Conservation (phyloP, 78 protist species). For the Cavenderia fasciculata region DNA sequence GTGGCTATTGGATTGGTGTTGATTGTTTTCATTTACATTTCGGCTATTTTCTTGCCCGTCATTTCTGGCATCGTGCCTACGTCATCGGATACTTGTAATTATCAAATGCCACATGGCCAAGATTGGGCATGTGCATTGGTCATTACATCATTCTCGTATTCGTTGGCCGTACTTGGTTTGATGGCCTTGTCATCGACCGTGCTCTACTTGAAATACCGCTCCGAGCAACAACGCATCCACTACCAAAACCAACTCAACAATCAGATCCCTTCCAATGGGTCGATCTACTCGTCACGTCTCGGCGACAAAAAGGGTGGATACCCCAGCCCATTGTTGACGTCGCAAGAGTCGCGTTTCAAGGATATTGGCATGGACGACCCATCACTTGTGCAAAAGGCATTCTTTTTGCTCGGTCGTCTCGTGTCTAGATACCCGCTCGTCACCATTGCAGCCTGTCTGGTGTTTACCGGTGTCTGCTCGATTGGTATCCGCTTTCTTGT, state of each 20-base stretch:
- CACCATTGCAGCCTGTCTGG: background rate
- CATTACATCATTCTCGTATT: background rate
- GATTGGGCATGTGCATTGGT: slow-evolving; percentile 58
- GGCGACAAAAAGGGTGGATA: too few relatives aligned
- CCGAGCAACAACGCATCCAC: too few relatives aligned
- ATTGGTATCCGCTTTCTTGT: slow-evolving; percentile 17
- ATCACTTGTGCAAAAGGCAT: slow-evolving; percentile 25
- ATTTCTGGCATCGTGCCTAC: slow-evolving; percentile 6
- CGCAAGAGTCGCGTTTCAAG: background rate
- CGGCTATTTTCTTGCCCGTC: slow-evolving; percentile 6
- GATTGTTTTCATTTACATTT: background rate
- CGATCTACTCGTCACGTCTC: too few relatives aligned
- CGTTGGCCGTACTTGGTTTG: background rate
- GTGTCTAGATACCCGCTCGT: slow-evolving; percentile 2
- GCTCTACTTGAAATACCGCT: too few relatives aligned
- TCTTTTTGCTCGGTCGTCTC: slow-evolving; percentile 25
- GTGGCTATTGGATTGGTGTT: background rate
- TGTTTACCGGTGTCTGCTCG: background rate
- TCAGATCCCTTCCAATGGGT: too few relatives aligned
- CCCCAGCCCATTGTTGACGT: too few relatives aligned
- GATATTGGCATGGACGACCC: background rate
- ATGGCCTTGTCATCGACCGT: background rate
- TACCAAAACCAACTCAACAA: too few relatives aligned
- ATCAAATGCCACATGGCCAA: slow-evolving; percentile 41
- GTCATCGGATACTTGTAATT: background rate